Conservation (phyloP, 1,284 basidiomycete species). For the Sporisorium iseilematis-ciliati region DNA sequence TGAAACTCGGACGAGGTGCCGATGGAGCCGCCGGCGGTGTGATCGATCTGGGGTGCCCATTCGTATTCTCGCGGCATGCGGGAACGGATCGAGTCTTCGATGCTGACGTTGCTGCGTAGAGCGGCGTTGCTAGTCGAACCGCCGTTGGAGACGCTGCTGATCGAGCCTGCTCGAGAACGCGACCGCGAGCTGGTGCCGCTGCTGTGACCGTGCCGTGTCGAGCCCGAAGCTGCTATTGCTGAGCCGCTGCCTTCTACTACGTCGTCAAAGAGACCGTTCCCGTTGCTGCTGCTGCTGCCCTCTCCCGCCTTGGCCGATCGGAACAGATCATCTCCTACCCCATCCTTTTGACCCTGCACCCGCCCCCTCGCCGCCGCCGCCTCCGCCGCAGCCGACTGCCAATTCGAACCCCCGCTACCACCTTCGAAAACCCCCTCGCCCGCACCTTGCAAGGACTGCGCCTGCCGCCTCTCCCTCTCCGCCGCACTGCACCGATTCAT, state of each 20-base stretch:
- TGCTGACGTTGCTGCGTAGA: neutral
- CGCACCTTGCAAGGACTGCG: neutral
- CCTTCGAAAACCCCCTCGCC: neutral
- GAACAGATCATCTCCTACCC: conserved; percentile 24
- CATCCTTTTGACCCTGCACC: neutral
- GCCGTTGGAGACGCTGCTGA: conserved; percentile 18
- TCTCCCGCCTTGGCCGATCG: conserved; percentile 18
- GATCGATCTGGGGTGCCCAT: conserved; percentile 47
- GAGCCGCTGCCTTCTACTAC: conserved; percentile 1
- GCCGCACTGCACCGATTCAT: conserved; percentile 54
- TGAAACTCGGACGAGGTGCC: conserved; percentile 56
- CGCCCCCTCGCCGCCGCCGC: conserved; percentile 20
- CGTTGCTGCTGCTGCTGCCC: conserved; percentile 4
- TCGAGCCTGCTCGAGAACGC: conserved; percentile 40
- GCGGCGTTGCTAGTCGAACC: neutral
- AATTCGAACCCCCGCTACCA: neutral
- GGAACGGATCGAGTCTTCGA: conserved; percentile 35
- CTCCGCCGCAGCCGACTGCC: neutral
- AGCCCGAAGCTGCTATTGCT: neutral
- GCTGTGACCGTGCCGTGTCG: conserved; percentile 12
- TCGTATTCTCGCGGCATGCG: conserved; percentile 60
- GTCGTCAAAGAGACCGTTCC: conserved; percentile 6
- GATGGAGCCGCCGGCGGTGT: neutral
- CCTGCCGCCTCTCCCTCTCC: conserved; percentile 14
- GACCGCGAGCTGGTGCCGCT: conserved; percentile 39